Percentiles rank a stretch among this genome's conserved stretches.
Evolutionary conservation across 176 grass and related monocot genomes (phyloP).

Genomic region (barley (Hordeum vulgare)): MorexV3_pseudomolecules_assembly NC_058519.1:32946813-32947312

Average conservation of each 20-base stretch:
- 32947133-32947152: not conserved
- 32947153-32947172: too few relatives aligned
- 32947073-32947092: too few relatives aligned
- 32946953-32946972: not conserved
- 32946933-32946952: not conserved
- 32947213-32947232: not conserved
- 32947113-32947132: not conserved
- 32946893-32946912: not conserved
- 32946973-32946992: not conserved
- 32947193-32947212: too few relatives aligned
- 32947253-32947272: not conserved
- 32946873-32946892: slow-evolving; percentile 3
- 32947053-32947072: not conserved
- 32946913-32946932: not conserved
- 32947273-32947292: not conserved
- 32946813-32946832: not conserved
- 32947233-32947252: not conserved
- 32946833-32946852: not conserved
- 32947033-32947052: not conserved
- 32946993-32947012: not conserved
- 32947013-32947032: not conserved
- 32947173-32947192: too few relatives aligned
- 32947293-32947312: not conserved
- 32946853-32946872: slow-evolving; percentile 12
- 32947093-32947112: too few relatives aligned